These are phyloP conservation scores for Calonectria honghensis DNA, from an alignment of 2,329 filamentous ascomycete genomes.

Conservation along the genomic window DNA sequence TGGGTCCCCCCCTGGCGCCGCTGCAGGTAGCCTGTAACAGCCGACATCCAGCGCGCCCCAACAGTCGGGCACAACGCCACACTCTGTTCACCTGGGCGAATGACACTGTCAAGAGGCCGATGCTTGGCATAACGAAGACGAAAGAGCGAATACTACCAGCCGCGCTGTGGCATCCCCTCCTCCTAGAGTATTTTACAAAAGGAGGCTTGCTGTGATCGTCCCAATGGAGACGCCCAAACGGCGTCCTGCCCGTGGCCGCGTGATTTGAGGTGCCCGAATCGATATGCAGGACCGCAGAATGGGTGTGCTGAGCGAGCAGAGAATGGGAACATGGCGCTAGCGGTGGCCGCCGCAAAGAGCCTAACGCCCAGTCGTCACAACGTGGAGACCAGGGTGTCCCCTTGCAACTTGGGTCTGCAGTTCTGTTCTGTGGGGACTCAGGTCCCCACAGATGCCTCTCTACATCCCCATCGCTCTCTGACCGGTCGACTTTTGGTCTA, in stretches of 20 bases:
- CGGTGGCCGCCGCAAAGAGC: constrained; percentile 14
- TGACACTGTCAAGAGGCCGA: constrained; percentile 9
- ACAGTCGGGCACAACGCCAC: constrained; percentile 36
- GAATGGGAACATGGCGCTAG: constrained; percentile 6
- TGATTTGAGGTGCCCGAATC: constrained; percentile 6
- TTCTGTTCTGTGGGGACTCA: background rate
- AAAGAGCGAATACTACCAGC: constrained; percentile 15
- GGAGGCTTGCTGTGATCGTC: constrained; percentile 15
- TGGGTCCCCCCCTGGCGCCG: constrained; percentile 29
- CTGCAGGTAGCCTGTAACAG: constrained; percentile 28
- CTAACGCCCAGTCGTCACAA: constrained; percentile 29
- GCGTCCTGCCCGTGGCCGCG: background rate
- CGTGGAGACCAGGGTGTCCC: constrained; percentile 29
- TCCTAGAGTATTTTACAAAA: constrained; percentile 12
- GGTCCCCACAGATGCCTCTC: background rate
- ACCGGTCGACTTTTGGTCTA: background rate
- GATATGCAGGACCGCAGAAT: background rate
- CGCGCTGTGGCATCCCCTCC: background rate
- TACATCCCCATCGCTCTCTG: background rate
- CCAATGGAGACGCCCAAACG: constrained; percentile 16
- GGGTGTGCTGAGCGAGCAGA: background rate
- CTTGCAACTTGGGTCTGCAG: background rate
- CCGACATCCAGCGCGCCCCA: constrained; percentile 28
- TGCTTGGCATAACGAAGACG: constrained; percentile 15
- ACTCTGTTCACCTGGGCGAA: constrained; percentile 30